A percentile compares a stretch with the other conserved stretches of the same genome.
These are phyloP conservation scores for Fusarium duplospermum DNA, from an alignment of 2,329 filamentous ascomycete genomes.

Conservation along the genomic window DNA sequence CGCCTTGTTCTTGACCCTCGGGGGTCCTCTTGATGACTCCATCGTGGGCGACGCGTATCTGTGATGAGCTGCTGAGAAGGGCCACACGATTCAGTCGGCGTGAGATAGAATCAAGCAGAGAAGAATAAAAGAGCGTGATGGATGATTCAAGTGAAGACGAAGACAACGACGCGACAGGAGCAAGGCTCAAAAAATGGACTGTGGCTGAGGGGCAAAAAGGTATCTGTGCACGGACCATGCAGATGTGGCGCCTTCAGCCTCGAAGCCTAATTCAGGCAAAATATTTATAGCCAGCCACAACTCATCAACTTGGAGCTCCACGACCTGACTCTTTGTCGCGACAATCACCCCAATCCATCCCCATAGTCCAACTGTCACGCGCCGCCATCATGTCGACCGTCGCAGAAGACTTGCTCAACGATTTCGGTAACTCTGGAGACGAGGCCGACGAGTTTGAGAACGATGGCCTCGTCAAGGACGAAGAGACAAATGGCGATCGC, in stretches of 20 bases:
- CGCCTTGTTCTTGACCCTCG: slow-evolving; percentile 98
- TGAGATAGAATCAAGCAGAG: background rate
- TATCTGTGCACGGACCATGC: slow-evolving; percentile 23
- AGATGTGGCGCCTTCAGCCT: slow-evolving; percentile 45
- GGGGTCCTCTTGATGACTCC: slow-evolving; percentile 91
- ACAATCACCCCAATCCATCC: slow-evolving; percentile 21
- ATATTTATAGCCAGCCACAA: slow-evolving; percentile 33
- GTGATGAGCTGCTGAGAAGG: background rate
- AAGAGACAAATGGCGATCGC: slow-evolving; percentile 58
- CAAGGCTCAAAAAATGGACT: slow-evolving; percentile 43
- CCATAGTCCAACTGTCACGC: slow-evolving; percentile 12
- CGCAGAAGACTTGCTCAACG: slow-evolving; percentile 91
- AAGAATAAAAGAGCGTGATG: slow-evolving; percentile 4
- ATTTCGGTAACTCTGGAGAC: slow-evolving; percentile 73
- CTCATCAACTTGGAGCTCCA: slow-evolving; percentile 1
- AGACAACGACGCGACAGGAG: slow-evolving; percentile 35
- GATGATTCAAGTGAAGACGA: slow-evolving; percentile 13
- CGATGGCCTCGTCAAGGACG: slow-evolving; percentile 58
- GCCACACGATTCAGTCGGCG: background rate
- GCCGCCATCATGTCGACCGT: slow-evolving; percentile 80
- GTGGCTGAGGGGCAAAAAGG: slow-evolving; percentile 29
- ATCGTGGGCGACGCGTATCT: slow-evolving; percentile 62
- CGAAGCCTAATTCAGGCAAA: slow-evolving; percentile 36
- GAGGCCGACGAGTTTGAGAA: slow-evolving; percentile 74
- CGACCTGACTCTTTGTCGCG: slow-evolving; percentile 18